These are phyloP conservation scores for Aspergillus neoniger DNA, from an alignment of 2,329 filamentous ascomycete species.

Conservation along the genomic window DNA sequence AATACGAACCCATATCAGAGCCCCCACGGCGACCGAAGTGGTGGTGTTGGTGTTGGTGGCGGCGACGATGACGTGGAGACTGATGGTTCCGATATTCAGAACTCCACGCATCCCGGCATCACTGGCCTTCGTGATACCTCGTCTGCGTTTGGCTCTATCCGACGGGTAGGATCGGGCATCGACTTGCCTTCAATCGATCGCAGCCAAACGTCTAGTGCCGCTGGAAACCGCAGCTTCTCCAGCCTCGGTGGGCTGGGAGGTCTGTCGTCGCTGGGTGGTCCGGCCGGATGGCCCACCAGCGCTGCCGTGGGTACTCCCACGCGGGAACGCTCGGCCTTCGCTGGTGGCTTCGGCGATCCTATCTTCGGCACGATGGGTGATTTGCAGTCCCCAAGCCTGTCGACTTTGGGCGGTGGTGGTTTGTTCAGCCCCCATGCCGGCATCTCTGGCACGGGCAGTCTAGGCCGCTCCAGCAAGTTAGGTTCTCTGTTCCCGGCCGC, in stretches of 20 bases:
- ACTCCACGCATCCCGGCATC: slow-evolving; percentile 54
- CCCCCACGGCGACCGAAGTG: slow-evolving; percentile 72
- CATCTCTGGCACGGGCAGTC: slow-evolving; percentile 62
- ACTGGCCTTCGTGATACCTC: slow-evolving; percentile 55
- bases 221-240: slow-evolving; percentile 69
- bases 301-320: slow-evolving; percentile 75
- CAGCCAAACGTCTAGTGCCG: slow-evolving; percentile 88
- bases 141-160: slow-evolving; percentile 57
- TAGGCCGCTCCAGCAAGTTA: slow-evolving; percentile 77
- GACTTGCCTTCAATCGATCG: slow-evolving; percentile 72
- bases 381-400: slow-evolving; percentile 57
- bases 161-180: slow-evolving; percentile 56
- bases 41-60: slow-evolving; percentile 38
- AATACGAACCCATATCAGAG: slow-evolving; percentile 97
- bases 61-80: slow-evolving; percentile 61
- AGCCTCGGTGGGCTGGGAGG: slow-evolving; percentile 55
- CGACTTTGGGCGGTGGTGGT: slow-evolving; percentile 45
- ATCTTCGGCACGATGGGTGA: slow-evolving; percentile 78
- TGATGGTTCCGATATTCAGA: slow-evolving; percentile 56
- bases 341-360: slow-evolving; percentile 56
- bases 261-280: slow-evolving; percentile 56
- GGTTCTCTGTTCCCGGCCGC: slow-evolving; percentile 82
- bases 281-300: slow-evolving; percentile 55
- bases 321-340: slow-evolving; percentile 56
- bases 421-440: slow-evolving; percentile 65